phyloP scores from a whole-genome alignment of 306 rosid species.

The Mimosa bimucronata region DNA sequence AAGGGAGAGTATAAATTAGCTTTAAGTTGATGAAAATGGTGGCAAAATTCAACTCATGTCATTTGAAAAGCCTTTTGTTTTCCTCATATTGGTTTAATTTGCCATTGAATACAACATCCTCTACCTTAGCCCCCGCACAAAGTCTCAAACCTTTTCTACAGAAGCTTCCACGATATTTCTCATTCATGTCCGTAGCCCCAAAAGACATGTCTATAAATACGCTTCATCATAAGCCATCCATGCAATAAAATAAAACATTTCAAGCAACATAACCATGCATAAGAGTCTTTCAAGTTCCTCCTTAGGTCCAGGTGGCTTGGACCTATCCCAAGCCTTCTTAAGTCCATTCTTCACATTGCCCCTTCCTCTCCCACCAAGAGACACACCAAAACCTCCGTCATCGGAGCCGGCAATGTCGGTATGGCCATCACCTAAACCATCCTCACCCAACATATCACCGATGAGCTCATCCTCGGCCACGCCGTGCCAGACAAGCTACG shows the following conservation, averaged over 20 bases:
- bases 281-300: conserved; percentile 58
- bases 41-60: not conserved
- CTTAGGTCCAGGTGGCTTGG: conserved; percentile 78
- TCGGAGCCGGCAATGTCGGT: conserved; percentile 91
- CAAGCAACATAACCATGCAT: conserved; percentile 46
- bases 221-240: not conserved
- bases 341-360: conserved; percentile 60
- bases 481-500: conserved; percentile 74
- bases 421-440: conserved; percentile 97
- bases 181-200: not conserved
- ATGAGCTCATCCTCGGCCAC: conserved; percentile 81
- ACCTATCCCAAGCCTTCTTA: conserved; percentile 71
- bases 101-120: not conserved
- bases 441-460: conserved; percentile 78
- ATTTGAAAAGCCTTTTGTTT: not conserved
- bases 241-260: not conserved
- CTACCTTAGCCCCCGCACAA: not conserved
- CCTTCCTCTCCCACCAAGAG: conserved; percentile 66
- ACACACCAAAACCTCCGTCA: conserved; percentile 75
- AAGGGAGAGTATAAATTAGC: no score
- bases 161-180: not conserved
- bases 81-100: not conserved
- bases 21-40: not conserved
- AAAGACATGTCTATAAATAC: not conserved
- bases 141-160: not conserved